phyloP scores from a whole-genome alignment of 2,329 filamentous ascomycete genomes.

The Penicillium olsonii region DNA sequence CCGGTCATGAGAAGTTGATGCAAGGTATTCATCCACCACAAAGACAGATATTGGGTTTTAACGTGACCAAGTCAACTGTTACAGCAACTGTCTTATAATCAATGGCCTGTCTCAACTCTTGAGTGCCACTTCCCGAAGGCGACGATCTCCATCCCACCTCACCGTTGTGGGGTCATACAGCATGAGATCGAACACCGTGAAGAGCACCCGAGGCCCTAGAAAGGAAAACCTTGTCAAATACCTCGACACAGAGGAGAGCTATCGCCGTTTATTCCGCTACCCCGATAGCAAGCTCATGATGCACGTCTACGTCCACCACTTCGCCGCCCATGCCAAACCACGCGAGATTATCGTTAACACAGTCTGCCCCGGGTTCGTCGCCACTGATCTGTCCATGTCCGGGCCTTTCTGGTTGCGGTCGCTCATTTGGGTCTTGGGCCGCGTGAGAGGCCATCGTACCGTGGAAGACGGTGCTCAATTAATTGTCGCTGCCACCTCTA shows the following conservation, averaged over 20 bases:
- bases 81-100: conserved; percentile 18
- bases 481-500: conserved; percentile 12
- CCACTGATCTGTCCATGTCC: neutral
- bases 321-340: conserved; percentile 8
- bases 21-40: neutral
- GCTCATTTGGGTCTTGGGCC: neutral
- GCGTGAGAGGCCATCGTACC: neutral
- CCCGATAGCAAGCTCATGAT: conserved; percentile 20
- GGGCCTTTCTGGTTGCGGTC: neutral
- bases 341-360: conserved; percentile 22
- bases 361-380: conserved; percentile 19
- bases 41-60: neutral
- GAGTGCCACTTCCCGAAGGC: conserved; percentile 7
- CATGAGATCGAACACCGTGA: conserved; percentile 8
- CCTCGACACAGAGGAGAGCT: conserved; percentile 4
- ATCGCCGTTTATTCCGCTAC: conserved; percentile 9
- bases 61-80: conserved; percentile 24
- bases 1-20: conserved; percentile 20
- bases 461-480: neutral
- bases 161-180: conserved; percentile 18
- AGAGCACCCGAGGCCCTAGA: neutral
- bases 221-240: conserved; percentile 1
- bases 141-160: conserved; percentile 10
- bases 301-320: conserved; percentile 17
- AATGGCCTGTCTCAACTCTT: conserved; percentile 18